These are phyloP conservation scores for Malus sieversii DNA, from an alignment of 306 rosid species.

Conservation along the genomic window DNA sequence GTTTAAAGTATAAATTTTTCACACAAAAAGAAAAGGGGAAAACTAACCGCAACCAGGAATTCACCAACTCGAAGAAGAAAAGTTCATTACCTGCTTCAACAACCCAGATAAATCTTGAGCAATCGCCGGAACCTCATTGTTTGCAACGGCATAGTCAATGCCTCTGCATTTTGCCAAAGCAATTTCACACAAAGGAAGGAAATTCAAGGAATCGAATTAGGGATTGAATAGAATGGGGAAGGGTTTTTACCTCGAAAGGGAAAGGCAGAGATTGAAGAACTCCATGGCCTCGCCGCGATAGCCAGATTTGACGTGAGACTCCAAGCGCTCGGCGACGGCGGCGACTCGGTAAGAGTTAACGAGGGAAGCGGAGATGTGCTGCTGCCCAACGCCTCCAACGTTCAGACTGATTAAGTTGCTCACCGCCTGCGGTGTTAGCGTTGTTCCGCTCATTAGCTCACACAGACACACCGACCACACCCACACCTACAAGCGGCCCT, in stretches of 20 bases:
- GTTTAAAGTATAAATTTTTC: neutral
- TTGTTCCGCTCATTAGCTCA: conserved; percentile 9
- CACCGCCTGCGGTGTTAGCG: conserved; percentile 7
- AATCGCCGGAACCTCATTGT: conserved; percentile 36
- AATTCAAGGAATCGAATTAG: neutral
- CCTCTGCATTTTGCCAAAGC: conserved; percentile 44
- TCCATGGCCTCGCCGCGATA: conserved; percentile 21
- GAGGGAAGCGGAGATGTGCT: conserved; percentile 15
- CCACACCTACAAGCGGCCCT: neutral
- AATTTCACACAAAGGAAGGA: neutral
- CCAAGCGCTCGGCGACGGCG: conserved; percentile 30
- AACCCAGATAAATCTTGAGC: conserved; percentile 37
- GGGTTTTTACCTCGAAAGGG: conserved; percentile 50
- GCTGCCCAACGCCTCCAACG: neutral
- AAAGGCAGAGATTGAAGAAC: conserved; percentile 38
- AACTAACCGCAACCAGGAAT: neutral
- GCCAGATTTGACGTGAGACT: conserved; percentile 20
- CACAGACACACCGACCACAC: neutral
- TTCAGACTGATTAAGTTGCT: neutral
- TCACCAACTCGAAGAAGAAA: neutral
- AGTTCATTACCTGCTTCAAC: conserved; percentile 52
- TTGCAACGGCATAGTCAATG: conserved; percentile 67
- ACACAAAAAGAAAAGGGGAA: neutral
- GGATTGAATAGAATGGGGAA: neutral
- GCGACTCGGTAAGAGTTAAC: conserved; percentile 31